Percentiles rank a stretch among this genome's conserved stretches.
These are phyloP conservation scores for Jamesozyma rosinii DNA, from an alignment of 805 yeast species.

Conservation along the genomic window DNA sequence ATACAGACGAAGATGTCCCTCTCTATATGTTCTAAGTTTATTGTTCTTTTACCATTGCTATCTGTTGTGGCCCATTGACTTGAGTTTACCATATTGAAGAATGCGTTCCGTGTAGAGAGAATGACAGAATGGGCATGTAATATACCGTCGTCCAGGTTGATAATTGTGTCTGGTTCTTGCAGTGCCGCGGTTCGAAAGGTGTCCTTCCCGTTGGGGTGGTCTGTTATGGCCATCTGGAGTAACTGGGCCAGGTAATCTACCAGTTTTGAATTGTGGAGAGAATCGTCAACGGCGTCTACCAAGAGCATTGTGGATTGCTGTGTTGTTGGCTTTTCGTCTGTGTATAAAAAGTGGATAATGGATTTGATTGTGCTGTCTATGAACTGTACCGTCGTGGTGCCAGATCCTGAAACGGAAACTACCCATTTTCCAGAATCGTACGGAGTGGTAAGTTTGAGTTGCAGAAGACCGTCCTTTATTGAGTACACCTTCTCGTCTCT, in stretches of 20 bases:
- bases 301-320: slow-evolving; percentile 9
- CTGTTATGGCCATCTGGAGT: background rate
- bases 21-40: slow-evolving; percentile 37
- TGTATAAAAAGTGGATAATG: slow-evolving; percentile 19
- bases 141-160: slow-evolving; percentile 41
- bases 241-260: slow-evolving; percentile 5
- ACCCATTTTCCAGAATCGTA: slow-evolving; percentile 2
- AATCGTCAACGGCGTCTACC: slow-evolving; percentile 13
- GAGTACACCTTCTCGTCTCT: background rate
- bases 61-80: slow-evolving; percentile 39
- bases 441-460: background rate
- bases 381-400: background rate
- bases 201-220: background rate
- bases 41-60: slow-evolving; percentile 8
- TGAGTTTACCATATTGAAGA: slow-evolving; percentile 51
- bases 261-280: slow-evolving; percentile 14
- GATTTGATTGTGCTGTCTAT: background rate
- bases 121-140: slow-evolving; percentile 42
- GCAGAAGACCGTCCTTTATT: slow-evolving; percentile 5
- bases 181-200: background rate
- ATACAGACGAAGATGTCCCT: slow-evolving; percentile 39
- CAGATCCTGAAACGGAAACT: slow-evolving; percentile 2
- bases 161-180: slow-evolving; percentile 33
- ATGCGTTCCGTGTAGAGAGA: slow-evolving; percentile 49
- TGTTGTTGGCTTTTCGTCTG: slow-evolving; percentile 16